Base-by-base conservation (phyloP, 495 filamentous ascomycete genomes). In the Penicillium roqueforti region DNA sequence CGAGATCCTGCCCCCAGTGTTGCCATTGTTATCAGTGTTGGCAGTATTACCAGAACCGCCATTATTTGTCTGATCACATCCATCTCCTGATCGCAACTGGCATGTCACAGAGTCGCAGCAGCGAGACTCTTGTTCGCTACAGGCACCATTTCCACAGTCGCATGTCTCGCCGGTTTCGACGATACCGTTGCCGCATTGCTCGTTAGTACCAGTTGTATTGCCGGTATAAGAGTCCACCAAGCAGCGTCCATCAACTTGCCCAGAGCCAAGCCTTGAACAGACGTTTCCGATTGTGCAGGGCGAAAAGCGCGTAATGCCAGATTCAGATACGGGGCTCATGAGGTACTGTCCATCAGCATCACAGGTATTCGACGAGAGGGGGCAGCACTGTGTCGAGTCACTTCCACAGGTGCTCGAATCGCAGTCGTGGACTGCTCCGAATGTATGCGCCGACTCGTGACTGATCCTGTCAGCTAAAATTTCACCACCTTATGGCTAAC, bases 401-500 rank as follows among this genome's bases (percentile, higher is more conserved):
- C 71, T 71, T 34, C 77, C 68, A 68, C 91, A 96, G 3, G 85
- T 80, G 7, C 63, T 49, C 0, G 71, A 60, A 1, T 76, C 83
- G 71, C 92, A 97, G 70, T 97, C 92, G 65, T 97, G 92, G 39
- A 95, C 87, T 11, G 92, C 92, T 41, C 92, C 92, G 67, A 95
- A 95, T 0, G 87, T 95, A 61, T 97, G 92, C 6, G 88, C 92
- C 8, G 87, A 84, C 66, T 97, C 92, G 61, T 97, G 92, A 18
- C 66, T 69, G 10, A 16, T 7, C 16, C 1, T 16, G 16, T 25
- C 23, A 37, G 25, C 11, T 1, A n/a, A 20, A 45, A 16, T n/a
- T 8, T 0, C 56, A 29, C 10, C 4, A 9, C 8, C 8, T 29
- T 29, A 9, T 29, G 8, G 28, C 28, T 29, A 9, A 29, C 28